Percentiles rank a stretch among this genome's conserved stretches.
These are phyloP conservation scores for Haplosporangium gracile DNA, from an alignment of 192 early-diverging fungal species.

Conservation along the genomic window DNA sequence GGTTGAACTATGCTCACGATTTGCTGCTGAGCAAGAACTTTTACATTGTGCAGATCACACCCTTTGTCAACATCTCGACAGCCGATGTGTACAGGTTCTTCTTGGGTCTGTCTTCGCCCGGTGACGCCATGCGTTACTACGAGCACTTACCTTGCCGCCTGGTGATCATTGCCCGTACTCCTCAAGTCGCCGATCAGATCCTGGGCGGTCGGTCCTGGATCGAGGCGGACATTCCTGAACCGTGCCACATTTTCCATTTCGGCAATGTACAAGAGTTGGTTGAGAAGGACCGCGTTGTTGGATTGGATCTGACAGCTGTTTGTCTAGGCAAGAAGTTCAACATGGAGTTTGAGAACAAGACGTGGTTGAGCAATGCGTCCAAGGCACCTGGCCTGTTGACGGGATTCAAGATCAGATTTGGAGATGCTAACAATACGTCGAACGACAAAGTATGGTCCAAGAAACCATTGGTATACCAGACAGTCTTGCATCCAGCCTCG, in stretches of 20 bases:
- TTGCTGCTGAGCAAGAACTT: constrained; percentile 50
- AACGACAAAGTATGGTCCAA: background rate
- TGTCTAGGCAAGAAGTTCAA: constrained; percentile 52
- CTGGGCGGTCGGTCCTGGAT: constrained; percentile 49
- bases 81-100: constrained; percentile 47
- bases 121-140: constrained; percentile 52
- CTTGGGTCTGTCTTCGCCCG: constrained; percentile 45
- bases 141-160: constrained; percentile 51
- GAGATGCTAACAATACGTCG: background rate
- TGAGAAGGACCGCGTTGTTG: constrained; percentile 26
- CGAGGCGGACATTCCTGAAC: constrained; percentile 51
- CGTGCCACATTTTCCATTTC: constrained; percentile 55
- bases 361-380: constrained; percentile 52
- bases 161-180: constrained; percentile 52
- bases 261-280: constrained; percentile 45
- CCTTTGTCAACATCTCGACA: constrained; percentile 46
- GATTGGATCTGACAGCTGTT: constrained; percentile 48
- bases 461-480: constrained; percentile 17
- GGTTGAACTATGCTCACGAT: constrained; percentile 52
- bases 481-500: constrained; percentile 38
- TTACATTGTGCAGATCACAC: constrained; percentile 55
- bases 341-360: constrained; percentile 56
- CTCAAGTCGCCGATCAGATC: constrained; percentile 26
- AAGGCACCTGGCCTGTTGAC: constrained; percentile 46
- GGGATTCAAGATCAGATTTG: constrained; percentile 37